A percentile compares a stretch with the other conserved stretches of the same genome.
phyloP scores from a whole-genome alignment of 2,329 filamentous ascomycete genomes.

The Falciphora oryzae region DNA sequence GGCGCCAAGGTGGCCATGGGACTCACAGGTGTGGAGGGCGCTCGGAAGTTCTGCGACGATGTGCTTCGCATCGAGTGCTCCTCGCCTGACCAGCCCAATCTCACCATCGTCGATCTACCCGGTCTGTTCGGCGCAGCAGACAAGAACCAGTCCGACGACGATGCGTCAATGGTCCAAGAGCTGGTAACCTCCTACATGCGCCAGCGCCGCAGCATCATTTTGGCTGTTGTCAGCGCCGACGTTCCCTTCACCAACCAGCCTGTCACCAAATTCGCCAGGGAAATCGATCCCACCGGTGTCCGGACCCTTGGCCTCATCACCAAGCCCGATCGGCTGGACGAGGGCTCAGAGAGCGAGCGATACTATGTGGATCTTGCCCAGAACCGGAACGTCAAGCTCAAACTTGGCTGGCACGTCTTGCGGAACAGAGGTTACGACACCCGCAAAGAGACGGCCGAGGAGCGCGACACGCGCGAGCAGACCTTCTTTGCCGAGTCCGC shows the following conservation, averaged over 20 bases:
- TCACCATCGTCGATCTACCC: slow-evolving; percentile 55
- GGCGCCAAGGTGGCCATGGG: slow-evolving; percentile 43
- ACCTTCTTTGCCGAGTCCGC: slow-evolving; percentile 36
- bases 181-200: slow-evolving; percentile 52
- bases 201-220: slow-evolving; percentile 50
- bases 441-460: slow-evolving; percentile 20
- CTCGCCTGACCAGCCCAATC: slow-evolving; percentile 40
- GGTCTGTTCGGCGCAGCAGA: slow-evolving; percentile 46
- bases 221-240: slow-evolving; percentile 49
- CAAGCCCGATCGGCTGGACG: slow-evolving; percentile 41
- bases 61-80: slow-evolving; percentile 41
- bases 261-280: slow-evolving; percentile 44
- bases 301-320: slow-evolving; percentile 54
- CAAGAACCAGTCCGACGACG: slow-evolving; percentile 37
- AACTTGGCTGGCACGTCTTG: slow-evolving; percentile 49
- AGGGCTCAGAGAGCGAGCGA: slow-evolving; percentile 33
- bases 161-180: slow-evolving; percentile 37
- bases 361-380: slow-evolving; percentile 35
- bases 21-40: slow-evolving; percentile 21
- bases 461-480: slow-evolving; percentile 34
- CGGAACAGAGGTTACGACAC: slow-evolving; percentile 37
- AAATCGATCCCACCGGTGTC: slow-evolving; percentile 21
- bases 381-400: slow-evolving; percentile 40
- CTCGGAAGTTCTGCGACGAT: slow-evolving; percentile 39
- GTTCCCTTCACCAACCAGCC: slow-evolving; percentile 52